Percentiles rank a stretch among this genome's conserved stretches.
Evolutionary conservation across 1,284 basidiomycete species (phyloP).

Genomic region (Cutaneotrichosporon sp.): DNA sequence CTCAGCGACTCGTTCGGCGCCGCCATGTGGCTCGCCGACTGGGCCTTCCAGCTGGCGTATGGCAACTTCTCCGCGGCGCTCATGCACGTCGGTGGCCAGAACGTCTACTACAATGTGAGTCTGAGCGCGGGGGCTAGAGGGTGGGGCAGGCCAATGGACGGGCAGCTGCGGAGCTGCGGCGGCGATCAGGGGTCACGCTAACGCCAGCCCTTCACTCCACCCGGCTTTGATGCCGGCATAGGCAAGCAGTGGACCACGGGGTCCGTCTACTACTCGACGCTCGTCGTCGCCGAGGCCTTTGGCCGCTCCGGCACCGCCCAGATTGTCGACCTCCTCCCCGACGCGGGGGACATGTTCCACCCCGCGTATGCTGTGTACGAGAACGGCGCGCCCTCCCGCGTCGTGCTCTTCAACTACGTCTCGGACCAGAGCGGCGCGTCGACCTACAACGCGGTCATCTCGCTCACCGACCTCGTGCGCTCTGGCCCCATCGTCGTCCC

Average conservation of each 20-base stretch:
- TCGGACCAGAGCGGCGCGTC: constrained; percentile 55
- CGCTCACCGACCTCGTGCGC: constrained; percentile 2
- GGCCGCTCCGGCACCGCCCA: constrained; percentile 63
- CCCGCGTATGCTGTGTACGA: constrained; percentile 72
- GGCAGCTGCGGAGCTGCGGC: too few species aligned
- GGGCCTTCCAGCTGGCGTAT: constrained; percentile 51
- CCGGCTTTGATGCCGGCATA: constrained; percentile 16
- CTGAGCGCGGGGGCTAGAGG: too few species aligned
- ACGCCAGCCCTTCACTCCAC: constrained; percentile 54
- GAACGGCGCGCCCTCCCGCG: constrained; percentile 56
- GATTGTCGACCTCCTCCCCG: constrained; percentile 60
- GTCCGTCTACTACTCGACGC: constrained; percentile 66
- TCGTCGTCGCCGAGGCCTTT: constrained; percentile 68
- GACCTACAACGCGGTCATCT: constrained; percentile 38
- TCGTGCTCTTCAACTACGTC: constrained; percentile 69
- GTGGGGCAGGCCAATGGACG: too few species aligned
- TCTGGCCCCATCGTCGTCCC: too few species aligned
- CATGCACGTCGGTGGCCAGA: constrained; percentile 53
- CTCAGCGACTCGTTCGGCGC: constrained; percentile 71
- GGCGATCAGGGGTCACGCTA: background rate
- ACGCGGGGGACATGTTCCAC: constrained; percentile 57
- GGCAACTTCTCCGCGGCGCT: constrained; percentile 50
- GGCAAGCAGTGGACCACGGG: constrained; percentile 53
- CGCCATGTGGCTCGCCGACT: constrained; percentile 63
- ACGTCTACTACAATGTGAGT: constrained; percentile 53